A percentile compares a stretch with the other conserved stretches of the same genome.
Evolutionary conservation across 352 stramenopile genomes (phyloP).

Genomic region (Halophytophthora polymorphica): DNA sequence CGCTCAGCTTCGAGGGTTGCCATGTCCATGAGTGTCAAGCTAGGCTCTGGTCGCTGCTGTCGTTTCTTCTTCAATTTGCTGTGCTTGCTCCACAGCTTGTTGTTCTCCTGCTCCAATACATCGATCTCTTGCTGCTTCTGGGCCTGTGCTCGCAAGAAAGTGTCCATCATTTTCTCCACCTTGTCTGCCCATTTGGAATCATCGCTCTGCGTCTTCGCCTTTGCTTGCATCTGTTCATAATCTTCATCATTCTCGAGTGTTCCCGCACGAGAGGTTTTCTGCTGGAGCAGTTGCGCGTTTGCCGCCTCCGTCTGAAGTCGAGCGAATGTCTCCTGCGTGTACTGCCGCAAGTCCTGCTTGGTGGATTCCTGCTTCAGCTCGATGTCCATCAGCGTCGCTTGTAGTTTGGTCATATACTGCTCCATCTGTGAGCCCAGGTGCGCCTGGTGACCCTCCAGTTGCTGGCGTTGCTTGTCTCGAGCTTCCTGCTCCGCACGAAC

Average conservation of each 20-base stretch:
- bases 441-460: constrained; percentile 47
- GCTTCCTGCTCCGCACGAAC: constrained; percentile 46
- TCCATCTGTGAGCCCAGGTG: constrained; percentile 49
- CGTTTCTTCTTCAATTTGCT: constrained; percentile 29
- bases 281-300: constrained; percentile 21
- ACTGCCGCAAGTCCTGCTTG: constrained; percentile 63
- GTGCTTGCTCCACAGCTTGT: constrained; percentile 48
- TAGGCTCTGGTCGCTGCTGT: constrained; percentile 20
- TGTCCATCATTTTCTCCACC: constrained; percentile 60
- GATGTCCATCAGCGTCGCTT: constrained; percentile 55
- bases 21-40: constrained; percentile 45
- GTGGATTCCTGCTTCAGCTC: constrained; percentile 58
- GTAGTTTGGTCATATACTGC: constrained; percentile 58
- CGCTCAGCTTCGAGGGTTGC: constrained; percentile 54
- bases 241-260: constrained; percentile 51
- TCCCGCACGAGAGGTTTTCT: constrained; percentile 33
- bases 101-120: constrained; percentile 53
- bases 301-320: constrained; percentile 37
- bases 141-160: constrained; percentile 50
- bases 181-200: constrained; percentile 27
- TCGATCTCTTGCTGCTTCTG: constrained; percentile 69
- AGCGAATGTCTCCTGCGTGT: constrained; percentile 53
- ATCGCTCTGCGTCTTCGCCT: constrained; percentile 6
- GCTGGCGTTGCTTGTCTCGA: constrained; percentile 38
- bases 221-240: not conserved